Conservation (phyloP, 805 yeast genomes). For the Metschnikowia borealis region DNA sequence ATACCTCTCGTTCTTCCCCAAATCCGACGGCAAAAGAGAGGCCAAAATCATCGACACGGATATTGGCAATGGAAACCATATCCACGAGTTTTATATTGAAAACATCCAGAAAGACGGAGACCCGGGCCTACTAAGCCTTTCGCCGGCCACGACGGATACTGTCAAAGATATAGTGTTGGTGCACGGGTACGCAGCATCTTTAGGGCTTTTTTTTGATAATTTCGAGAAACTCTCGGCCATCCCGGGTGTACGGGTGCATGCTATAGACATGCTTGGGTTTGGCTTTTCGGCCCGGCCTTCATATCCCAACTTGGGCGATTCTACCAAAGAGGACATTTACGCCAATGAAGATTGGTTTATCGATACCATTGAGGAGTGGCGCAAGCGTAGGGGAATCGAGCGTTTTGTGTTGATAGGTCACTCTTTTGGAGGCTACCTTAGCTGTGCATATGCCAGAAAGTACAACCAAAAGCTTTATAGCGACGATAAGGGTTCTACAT, state of each 20-base stretch:
- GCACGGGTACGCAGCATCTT: constrained; percentile 93
- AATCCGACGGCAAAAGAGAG: constrained; percentile 43
- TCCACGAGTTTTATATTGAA: constrained; percentile 72
- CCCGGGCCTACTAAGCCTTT: not conserved
- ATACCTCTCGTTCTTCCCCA: constrained; percentile 56
- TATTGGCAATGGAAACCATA: constrained; percentile 51
- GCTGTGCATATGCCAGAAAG: constrained; percentile 41
- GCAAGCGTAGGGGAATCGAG: constrained; percentile 31
- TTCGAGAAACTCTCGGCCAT: constrained; percentile 46
- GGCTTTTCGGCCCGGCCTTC: constrained; percentile 63
- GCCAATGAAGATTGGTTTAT: constrained; percentile 42
- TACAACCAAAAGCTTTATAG: constrained; percentile 27
- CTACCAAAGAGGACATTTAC: constrained; percentile 33
- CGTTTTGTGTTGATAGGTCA: constrained; percentile 40
- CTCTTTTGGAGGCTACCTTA: constrained; percentile 44
- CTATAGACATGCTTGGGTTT: constrained; percentile 69
- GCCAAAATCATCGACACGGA: constrained; percentile 52
- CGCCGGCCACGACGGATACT: constrained; percentile 4
- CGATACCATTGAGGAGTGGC: constrained; percentile 42
- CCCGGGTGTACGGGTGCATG: constrained; percentile 57
- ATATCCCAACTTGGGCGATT: constrained; percentile 30
- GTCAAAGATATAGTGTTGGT: constrained; percentile 62
- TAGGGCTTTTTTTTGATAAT: constrained; percentile 76
- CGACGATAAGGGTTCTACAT: constrained; percentile 17
- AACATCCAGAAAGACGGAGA: constrained; percentile 40